phyloP scores from a whole-genome alignment of 129 eudicot species.

The Oenanthe sinensis region DNA sequence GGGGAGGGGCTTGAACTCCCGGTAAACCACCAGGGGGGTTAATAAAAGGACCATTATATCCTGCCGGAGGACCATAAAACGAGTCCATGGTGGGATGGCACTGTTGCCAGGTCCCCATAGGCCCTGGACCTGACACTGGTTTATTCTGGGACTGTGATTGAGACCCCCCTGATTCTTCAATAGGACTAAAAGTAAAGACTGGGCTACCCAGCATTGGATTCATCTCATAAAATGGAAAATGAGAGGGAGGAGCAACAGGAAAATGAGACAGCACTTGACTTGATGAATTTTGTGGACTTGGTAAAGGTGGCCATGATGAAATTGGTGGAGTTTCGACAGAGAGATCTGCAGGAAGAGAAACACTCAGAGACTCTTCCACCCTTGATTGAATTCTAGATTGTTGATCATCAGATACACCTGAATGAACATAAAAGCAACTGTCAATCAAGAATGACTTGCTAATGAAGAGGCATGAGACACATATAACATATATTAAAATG shows the following conservation, averaged over 20 bases:
- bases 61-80: conserved; percentile 77
- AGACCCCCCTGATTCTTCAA: conserved; percentile 59
- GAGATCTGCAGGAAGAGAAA: conserved; percentile 95
- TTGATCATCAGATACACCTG: conserved; percentile 51
- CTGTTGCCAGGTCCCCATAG: conserved; percentile 75
- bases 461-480: background rate
- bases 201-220: conserved; percentile 85
- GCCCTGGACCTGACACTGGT: conserved; percentile 49
- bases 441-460: background rate
- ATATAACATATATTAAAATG: background rate
- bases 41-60: conserved; percentile 73
- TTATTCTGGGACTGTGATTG: conserved; percentile 66
- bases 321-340: conserved; percentile 95
- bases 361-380: conserved; percentile 68
- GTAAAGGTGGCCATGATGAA: conserved; percentile 80
- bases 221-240: conserved; percentile 87
- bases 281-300: conserved; percentile 79
- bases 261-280: conserved; percentile 70
- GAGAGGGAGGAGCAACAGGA: conserved; percentile 67
- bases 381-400: conserved; percentile 53
- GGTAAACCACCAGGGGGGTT: conserved; percentile 76
- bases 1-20: conserved; percentile 83
- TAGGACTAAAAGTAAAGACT: conserved; percentile 65
- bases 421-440: conserved; percentile 11
- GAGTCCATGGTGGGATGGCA: conserved; percentile 71